Evolutionary conservation across 495 filamentous ascomycete species (phyloP).

Genomic region (Usnea hakonensis): DNA sequence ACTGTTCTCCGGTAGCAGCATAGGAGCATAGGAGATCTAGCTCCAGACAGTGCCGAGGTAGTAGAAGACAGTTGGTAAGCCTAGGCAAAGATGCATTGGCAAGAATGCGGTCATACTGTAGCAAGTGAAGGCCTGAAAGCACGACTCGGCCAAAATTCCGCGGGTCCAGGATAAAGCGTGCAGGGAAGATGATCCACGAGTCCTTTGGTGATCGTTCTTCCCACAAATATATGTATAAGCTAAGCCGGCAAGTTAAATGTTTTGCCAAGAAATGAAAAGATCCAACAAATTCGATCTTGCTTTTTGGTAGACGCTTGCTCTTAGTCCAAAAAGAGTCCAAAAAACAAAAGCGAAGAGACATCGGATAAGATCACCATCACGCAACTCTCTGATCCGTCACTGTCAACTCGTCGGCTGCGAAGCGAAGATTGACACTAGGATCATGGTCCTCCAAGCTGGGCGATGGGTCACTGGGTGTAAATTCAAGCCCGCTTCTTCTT

Average conservation of each 20-base stretch:
- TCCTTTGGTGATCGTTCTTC: not conserved
- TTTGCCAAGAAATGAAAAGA: not conserved
- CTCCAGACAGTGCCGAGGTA: not conserved
- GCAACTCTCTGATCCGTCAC: not conserved
- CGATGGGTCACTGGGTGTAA: not conserved
- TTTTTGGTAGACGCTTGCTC: not conserved
- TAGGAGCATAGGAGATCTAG: not conserved
- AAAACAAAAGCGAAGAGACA: not conserved
- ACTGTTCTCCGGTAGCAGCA: not conserved
- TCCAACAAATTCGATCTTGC: not conserved
- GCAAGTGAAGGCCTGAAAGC: not conserved
- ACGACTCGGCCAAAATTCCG: not conserved
- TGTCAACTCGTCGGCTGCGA: not conserved
- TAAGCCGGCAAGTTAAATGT: not conserved
- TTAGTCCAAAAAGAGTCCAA: not conserved
- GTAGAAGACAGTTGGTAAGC: not conserved
- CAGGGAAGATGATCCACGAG: not conserved
- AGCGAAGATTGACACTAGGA: not conserved
- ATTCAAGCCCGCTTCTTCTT: conserved; percentile 12
- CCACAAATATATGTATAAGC: not conserved
- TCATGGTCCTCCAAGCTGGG: not conserved
- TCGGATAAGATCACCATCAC: not conserved
- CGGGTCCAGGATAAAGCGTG: not conserved
- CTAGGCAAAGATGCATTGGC: not conserved
- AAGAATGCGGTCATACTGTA: too few relatives aligned